Evolutionary conservation across 495 filamentous ascomycete species (phyloP), one percentile per base, ranked within the genome.

Genomic region (Xylaria palmicola): DNA sequence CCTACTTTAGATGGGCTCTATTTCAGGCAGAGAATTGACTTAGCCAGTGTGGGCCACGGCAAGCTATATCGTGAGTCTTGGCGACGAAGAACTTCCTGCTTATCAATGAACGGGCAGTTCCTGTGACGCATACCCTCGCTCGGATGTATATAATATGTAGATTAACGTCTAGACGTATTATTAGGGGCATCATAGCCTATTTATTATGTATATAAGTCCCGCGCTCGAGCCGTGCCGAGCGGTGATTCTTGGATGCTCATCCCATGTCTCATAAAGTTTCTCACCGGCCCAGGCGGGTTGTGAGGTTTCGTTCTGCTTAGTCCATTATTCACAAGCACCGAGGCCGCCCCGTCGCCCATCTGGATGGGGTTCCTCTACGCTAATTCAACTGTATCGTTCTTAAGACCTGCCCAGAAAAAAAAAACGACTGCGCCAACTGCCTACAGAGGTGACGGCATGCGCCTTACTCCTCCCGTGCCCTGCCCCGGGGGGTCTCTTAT

Each of bases 391-490:
- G 20, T n/a, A n/a, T n/a, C n/a, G 29, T 47, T 55, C 59, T 55
- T n/a, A 39, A 61, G 37, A 32, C 20, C 26, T 19, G 8, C 7
- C 13, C 20, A 29, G n/a, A n/a, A 36, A 22, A 49, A 13, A 49
- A 30, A 55, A 61, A 54, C 41, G 59, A 61, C 50, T 24, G 40
- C 55, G 30, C 49, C 50, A 29, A 30, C 40, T 53, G 27, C 58
- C 19, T 39, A 29, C 8, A 29, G 55, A 48, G 20, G 32, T 58
- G 30, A 54, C 39, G 54, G 48, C 48, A 47, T 60, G 49, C 58
- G 58, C 59, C 59, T 48, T 45, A 47, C 48, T 47, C 49, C 39
- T 54, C 19, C 49, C 29, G 47, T 60, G 58, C 37, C 47, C 47
- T 36, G 30, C 29, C 17, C 30, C 2, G 13, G n/a, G 9, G 43